Evolutionary conservation across 2,329 filamentous ascomycete species (phyloP), one percentile per base, ranked within the genome.

Genomic region (Mycosphaerelloides madeirae): DNA sequence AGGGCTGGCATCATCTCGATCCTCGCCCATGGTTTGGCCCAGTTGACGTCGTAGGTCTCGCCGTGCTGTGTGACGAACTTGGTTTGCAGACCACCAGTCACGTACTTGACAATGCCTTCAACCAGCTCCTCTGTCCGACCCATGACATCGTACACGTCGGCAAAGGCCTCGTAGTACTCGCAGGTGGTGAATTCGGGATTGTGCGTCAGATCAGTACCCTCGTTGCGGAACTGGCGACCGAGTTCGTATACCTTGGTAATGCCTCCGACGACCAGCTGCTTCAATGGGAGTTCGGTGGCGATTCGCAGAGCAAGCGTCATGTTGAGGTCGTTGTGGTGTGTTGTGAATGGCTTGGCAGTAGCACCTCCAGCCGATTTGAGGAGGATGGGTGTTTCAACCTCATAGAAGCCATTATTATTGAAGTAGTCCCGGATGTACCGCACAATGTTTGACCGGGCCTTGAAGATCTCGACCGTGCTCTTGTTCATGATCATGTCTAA

Each of bases 401-500:
- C 90, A 44, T 89, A 76, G 68, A 98, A 98, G 60, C 91, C 84
- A 79, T 57, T 84, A 79, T 55, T 55, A 60, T 96, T 87, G 58
- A 98, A 87, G 76, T 84, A 98, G 59, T 80, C 79, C 56, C 93
- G 87, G 56, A 98, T 85, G 65, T 88, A 96, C 50, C 80, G 82
- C 64, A 95, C 81, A 62, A 97, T 90, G 78, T 87, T 89, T 61
- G 87, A 81, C 43, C 93, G 81, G 31, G 86, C 89, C 60, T 88
- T 77, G 68, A 97, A 86, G 46, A 90, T 85, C 48, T 94, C 79
- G 43, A 89, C 81, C 35, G 85, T 87, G 51, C 77, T 77, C 62
- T 95, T 86, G 71, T 98, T 96, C 84, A 97, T 95, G 70, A 98
- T 93, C 58, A 98, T 75, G 68, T 98, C 93, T 41, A 98, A 81